Evolutionary conservation across 2,329 filamentous ascomycete species (phyloP), one percentile per base, ranked within the genome.

Genomic region (Aspergillus sp.): DNA sequence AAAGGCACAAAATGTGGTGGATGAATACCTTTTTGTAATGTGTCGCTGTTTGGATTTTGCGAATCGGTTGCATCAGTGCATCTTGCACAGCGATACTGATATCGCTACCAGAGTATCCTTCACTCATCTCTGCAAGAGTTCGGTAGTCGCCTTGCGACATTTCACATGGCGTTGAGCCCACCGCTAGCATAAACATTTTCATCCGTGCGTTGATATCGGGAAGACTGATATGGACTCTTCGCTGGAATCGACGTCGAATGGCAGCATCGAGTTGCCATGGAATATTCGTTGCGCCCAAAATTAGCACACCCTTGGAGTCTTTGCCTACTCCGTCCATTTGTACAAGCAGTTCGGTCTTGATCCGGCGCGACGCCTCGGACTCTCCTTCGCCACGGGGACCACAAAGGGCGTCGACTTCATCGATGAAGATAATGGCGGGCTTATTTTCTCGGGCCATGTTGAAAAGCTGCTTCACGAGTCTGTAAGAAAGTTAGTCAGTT

Each of bases 241-340:
- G 85, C 77, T 99, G 96, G 82, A 99, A 99, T 72, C 95, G 91
- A 76, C 95, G 87, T 67, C 95, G 89, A 69, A 99, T 99, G 68
- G 95, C 95, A 11, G 92, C 90, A 75, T 99, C 95, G 52, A 99
- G 84, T 81, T 99, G 94, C 95, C 95, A 99, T 18, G 95, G 95
- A 63, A 99, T 98, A 75, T 99, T 99, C 58, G 95, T 99, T 56
- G 95, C 95, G 61, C 95, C 95, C 3, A 99, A 85, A 46, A 99
- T 96, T 24, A 99, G 82, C 9, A 99, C 94, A 20, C 94, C 95
- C 70, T 90, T 92, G 63, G 90, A 94, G 77, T 99, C 95, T 64
- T 96, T 94, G 63, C 95, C 96, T 10, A 99, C 95, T 78, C 95
- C 96, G 70, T 99, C 95, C 95, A 99, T 99, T 78, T 99, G 95